Base-by-base conservation (phyloP, 352 stramenopile species). In the Achlya hypogyna region DNA sequence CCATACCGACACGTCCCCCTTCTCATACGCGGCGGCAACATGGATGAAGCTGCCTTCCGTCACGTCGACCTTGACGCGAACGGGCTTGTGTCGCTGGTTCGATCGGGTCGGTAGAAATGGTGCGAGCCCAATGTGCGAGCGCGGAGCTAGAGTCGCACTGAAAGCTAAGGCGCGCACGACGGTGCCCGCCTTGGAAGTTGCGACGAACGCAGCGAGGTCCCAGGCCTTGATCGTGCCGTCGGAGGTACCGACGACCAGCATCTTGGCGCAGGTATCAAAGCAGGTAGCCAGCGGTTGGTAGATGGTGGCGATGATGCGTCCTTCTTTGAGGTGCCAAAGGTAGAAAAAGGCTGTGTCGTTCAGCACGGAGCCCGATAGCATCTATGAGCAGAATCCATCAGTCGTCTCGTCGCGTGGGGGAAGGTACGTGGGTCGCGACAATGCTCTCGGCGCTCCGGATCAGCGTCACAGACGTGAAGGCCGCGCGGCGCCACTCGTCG, bases 1-100 rank as follows among this genome's bases (percentile, higher is more conserved):
- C 86, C 86, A 95, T 14, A 95, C 83, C 51, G 92, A 87, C 5
- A 84, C 83, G 70, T 95, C 86, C 25, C 86, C 86, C 58, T 93
- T 92, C 35, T 95, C 86, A 10, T 84, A 93, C 27, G 85, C 89
- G 0, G 84, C 92, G 16, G 86, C 86, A 42, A 92, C 69, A 69
- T 93, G 81, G 58, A 93, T 60, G 42, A 92, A 86, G 40, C 79
- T 84, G 12, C 84, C 81, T 59, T 93, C 84, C 35, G 84, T 90
- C 71, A 92, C 78, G 27, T 91, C 86, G 43, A 95, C 75, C 63
- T 81, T 80, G 25, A 95, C 83, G 28, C 88, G 86, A 56, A 83
- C 75, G 35, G 93, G 78, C 52, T 87, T 88, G 70, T 93, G 82
- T 66, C 80, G 81, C 25, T 67, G 60, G 27, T 27, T 59, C 6